These are phyloP conservation scores for Xenoacremonium recifei DNA, from an alignment of 2,329 filamentous ascomycete species.

Conservation along the genomic window DNA sequence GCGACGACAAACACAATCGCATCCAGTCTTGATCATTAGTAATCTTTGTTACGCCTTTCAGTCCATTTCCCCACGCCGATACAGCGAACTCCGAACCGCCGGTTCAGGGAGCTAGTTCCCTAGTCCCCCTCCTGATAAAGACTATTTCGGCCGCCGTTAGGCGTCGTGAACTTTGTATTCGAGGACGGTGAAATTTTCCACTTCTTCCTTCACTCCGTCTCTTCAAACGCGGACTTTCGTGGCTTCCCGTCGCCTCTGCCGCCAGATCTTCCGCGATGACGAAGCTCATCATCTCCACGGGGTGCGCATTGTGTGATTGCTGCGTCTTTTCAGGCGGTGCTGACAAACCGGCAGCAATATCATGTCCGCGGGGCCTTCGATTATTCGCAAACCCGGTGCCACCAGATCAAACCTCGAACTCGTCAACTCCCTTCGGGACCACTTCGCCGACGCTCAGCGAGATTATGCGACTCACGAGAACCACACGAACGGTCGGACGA, in stretches of 20 bases:
- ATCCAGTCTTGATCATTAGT: no score
- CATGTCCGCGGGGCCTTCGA: constrained; percentile 78
- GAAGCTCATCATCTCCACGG: constrained; percentile 82
- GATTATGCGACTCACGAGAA: constrained; percentile 44
- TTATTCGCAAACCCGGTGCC: constrained; percentile 71
- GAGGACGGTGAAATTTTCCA: constrained; percentile 22
- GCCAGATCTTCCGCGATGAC: constrained; percentile 49
- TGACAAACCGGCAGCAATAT: constrained; percentile 61
- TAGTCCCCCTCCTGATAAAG: constrained; percentile 17
- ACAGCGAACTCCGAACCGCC: constrained; percentile 10
- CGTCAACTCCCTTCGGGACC: constrained; percentile 80
- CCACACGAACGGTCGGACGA: constrained; percentile 31
- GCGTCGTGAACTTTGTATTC: constrained; percentile 23
- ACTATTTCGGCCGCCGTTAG: constrained; percentile 20
- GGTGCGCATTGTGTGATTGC: constrained; percentile 53
- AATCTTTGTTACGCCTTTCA: constrained; percentile 1
- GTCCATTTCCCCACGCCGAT: constrained; percentile 12
- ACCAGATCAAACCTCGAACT: constrained; percentile 92
- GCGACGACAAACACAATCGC: no score
- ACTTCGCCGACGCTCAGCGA: constrained; percentile 73
- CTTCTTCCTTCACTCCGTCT: constrained; percentile 6
- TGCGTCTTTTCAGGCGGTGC: constrained; percentile 10
- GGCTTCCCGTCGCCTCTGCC: neutral
- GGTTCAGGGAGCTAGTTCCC: constrained; percentile 9
- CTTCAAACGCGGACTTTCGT: constrained; percentile 5